Evolutionary conservation across 352 stramenopile species (phyloP).

Genomic region (Phytophthora brassicae): DNA sequence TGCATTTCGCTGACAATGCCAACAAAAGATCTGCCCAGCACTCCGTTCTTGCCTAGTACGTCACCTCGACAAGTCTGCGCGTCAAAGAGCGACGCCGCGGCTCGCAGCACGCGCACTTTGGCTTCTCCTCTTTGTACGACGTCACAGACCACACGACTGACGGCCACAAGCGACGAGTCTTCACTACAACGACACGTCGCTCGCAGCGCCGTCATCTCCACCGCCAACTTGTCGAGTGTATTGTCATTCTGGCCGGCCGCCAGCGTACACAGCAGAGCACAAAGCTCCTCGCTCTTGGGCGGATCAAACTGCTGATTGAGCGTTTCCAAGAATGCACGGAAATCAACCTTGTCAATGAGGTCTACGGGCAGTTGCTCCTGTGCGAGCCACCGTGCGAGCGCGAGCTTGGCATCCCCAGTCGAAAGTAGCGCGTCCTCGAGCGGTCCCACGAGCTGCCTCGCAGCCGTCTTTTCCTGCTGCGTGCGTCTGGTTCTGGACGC

Average conservation of each 20-base stretch:
- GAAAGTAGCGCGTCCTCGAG: slow-evolving; percentile 15
- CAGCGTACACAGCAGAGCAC: slow-evolving; percentile 26
- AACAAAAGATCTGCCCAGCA: slow-evolving; percentile 46
- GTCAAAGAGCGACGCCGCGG: slow-evolving; percentile 39
- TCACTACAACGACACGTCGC: slow-evolving; percentile 38
- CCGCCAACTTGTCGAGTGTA: slow-evolving; percentile 7
- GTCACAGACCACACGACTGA: slow-evolving; percentile 32
- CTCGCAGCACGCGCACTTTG: slow-evolving; percentile 40
- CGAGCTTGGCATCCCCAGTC: slow-evolving; percentile 33
- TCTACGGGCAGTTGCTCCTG: slow-evolving; percentile 47
- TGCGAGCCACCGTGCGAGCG: slow-evolving; percentile 44
- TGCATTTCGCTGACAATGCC: slow-evolving; percentile 35
- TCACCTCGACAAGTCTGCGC: slow-evolving; percentile 34
- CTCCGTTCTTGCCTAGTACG: slow-evolving; percentile 38
- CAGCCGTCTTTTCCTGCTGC: slow-evolving; percentile 19
- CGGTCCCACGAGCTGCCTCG: slow-evolving; percentile 10
- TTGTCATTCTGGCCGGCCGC: slow-evolving; percentile 9
- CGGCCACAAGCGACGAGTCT: slow-evolving; percentile 32
- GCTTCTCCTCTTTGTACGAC: slow-evolving; percentile 22
- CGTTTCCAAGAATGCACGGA: slow-evolving; percentile 36
- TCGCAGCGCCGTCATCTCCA: slow-evolving; percentile 37
- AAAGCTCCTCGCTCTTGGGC: slow-evolving; percentile 32
- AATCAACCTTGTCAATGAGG: slow-evolving; percentile 41
- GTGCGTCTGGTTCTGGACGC: slow-evolving; percentile 4
- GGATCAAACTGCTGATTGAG: slow-evolving; percentile 42